Evolutionary conservation across 768 basidiomycete genomes (phyloP), one percentile per base, ranked within the genome.

Genomic region (Suillus cothurnatus): DNA sequence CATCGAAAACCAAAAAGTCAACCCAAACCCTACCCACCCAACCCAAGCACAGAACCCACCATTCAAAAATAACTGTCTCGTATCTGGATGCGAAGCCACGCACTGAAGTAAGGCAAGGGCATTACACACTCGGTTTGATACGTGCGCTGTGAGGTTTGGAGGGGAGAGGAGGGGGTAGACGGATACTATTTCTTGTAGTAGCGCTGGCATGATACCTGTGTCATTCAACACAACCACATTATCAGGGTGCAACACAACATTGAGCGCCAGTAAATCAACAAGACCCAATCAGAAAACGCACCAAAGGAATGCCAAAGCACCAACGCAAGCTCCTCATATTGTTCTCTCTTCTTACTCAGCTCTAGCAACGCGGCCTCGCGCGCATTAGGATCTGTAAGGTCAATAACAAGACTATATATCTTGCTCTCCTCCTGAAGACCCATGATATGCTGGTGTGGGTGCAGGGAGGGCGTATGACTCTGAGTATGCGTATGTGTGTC

Each of bases 281-380:
- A 53, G 17, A 17, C 39, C 43, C 56, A 57, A 34, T 32, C 32
- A 64, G 61, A 14, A 56, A 23, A 75, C 81, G 64, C 69, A 97
- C 97, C 97, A 72, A 98, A 99, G 2, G 95, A 95, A 72, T 99
- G 96, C 97, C 97, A 99, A 8, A 99, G 84, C 31, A 99, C 93
- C 50, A 99, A 85, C 2, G 97, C 97, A 55, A 99, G 88, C 79
- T 99, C 96, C 75, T 99, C 97, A 74, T 97, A 99, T 78, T 99
- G 96, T 79, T 99, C 97, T 68, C 97, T 83, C 82, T 98, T 99
- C 85, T 99, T 99, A 81, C 94, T 97, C 72, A 99, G 83, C 80
- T 99, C 97, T 62, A 99, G 83, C 58, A 99, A 81, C 2, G 97
- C 97, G 2, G 84, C 84, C 74, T 99, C 97, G 67, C 97, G 85